Conservation (phyloP, 176 grass and related monocot species). For the Hsuehochloa calcarea region DNA sequence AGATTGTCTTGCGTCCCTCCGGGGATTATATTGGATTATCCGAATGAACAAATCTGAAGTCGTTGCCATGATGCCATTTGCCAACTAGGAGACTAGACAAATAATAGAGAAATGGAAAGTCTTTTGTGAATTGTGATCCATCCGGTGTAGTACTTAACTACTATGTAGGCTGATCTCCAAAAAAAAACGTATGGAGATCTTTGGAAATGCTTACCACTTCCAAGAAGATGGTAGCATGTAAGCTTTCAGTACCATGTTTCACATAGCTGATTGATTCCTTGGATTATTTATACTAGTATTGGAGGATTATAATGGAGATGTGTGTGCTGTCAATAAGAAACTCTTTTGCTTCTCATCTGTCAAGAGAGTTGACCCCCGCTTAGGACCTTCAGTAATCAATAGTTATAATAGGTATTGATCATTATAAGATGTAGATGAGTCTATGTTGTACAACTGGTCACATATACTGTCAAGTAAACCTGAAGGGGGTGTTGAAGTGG, state of each 20-base stretch:
- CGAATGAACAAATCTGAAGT: background rate
- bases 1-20: background rate
- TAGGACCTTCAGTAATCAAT: background rate
- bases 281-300: background rate
- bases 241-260: background rate
- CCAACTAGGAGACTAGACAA: background rate
- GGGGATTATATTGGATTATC: background rate
- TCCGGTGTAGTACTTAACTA: background rate
- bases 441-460: background rate
- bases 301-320: background rate
- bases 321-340: background rate
- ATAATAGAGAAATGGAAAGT: background rate
- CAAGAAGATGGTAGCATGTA: background rate
- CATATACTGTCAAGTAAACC: background rate
- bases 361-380: constrained; percentile 1
- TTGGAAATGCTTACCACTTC: background rate
- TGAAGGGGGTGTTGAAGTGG: background rate
- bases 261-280: background rate
- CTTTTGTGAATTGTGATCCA: background rate
- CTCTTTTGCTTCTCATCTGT: background rate
- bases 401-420: background rate
- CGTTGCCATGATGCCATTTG: background rate
- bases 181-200: background rate
- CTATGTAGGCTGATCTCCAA: background rate
- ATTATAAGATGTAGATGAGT: background rate